Percentiles rank a stretch among this genome's conserved stretches.
These are phyloP conservation scores for Viridothelium virens DNA, from an alignment of 495 filamentous ascomycete species.

Conservation along the genomic window DNA sequence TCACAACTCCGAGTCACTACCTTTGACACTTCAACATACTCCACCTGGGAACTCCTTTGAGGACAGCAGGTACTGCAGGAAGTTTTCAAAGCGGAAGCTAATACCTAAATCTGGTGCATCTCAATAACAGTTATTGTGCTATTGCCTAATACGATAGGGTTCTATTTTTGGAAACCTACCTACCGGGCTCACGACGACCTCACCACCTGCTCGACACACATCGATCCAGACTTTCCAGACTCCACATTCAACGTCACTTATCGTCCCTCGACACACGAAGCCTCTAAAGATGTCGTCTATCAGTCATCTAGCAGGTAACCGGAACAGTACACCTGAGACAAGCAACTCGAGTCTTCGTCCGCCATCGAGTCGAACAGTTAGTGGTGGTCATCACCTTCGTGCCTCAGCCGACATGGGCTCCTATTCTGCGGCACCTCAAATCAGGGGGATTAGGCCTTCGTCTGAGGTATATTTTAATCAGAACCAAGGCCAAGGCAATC, in stretches of 20 bases:
- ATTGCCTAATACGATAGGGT: conserved; percentile 13
- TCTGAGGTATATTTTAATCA: conserved; percentile 89
- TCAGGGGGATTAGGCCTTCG: conserved; percentile 78
- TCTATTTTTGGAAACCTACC: conserved; percentile 19
- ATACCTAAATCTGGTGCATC: neutral
- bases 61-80: conserved; percentile 27
- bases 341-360: conserved; percentile 73
- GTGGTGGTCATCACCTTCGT: conserved; percentile 76
- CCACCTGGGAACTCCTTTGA: conserved; percentile 23
- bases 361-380: conserved; percentile 69
- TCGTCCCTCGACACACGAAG: neutral
- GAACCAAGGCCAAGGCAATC: conserved; percentile 53
- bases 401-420: conserved; percentile 96
- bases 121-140: conserved; percentile 6
- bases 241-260: neutral
- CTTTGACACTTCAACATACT: neutral
- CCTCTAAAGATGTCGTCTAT: conserved; percentile 51
- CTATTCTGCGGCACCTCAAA: conserved; percentile 64
- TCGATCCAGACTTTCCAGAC: neutral
- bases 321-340: conserved; percentile 95
- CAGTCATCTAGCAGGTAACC: conserved; percentile 64
- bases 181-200: neutral
- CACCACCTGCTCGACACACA: neutral
- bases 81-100: conserved; percentile 13
- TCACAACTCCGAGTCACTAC: conserved; percentile 5